phyloP scores from a whole-genome alignment of 2,329 filamentous ascomycete genomes.

The Aureobasidium uvarum region DNA sequence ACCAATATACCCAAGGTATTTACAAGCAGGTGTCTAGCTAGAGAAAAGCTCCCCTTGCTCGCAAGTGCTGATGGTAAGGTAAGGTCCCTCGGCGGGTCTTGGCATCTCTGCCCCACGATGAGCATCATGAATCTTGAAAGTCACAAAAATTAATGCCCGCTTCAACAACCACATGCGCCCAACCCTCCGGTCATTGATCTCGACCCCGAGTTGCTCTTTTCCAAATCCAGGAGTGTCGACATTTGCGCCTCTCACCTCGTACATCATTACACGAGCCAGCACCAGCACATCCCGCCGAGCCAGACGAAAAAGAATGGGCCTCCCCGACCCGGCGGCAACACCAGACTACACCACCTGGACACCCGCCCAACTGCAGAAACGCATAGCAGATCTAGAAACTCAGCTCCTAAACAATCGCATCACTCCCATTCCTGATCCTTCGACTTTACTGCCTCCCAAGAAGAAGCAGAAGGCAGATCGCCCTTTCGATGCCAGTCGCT shows the following conservation, averaged over 20 bases:
- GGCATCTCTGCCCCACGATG: not conserved
- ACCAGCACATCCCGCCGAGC: constrained; percentile 9
- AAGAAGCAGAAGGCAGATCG: constrained; percentile 41
- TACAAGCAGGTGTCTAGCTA: no score
- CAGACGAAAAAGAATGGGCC: constrained; percentile 8
- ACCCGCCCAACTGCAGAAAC: constrained; percentile 61
- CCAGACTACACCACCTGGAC: constrained; percentile 22
- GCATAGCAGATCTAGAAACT: constrained; percentile 66
- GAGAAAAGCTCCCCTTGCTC: no score
- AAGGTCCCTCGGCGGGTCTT: not conserved
- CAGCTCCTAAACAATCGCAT: constrained; percentile 51
- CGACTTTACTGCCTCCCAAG: constrained; percentile 2
- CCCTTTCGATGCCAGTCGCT: constrained; percentile 74
- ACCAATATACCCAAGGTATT: no score
- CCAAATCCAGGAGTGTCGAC: not conserved
- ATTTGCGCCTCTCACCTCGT: not conserved
- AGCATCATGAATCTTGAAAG: constrained; percentile 6
- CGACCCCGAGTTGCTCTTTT: not conserved
- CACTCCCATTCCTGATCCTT: constrained; percentile 5
- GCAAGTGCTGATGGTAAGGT: not conserved
- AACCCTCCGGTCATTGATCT: constrained; percentile 8
- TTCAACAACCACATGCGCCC: not conserved
- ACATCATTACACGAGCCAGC: not conserved
- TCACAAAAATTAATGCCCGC: not conserved
- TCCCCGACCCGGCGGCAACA: not conserved